Percentiles rank a stretch among this genome's conserved stretches.
phyloP scores from a whole-genome alignment of 177 flowering plant species.

The Vitis hybrid region DNA sequence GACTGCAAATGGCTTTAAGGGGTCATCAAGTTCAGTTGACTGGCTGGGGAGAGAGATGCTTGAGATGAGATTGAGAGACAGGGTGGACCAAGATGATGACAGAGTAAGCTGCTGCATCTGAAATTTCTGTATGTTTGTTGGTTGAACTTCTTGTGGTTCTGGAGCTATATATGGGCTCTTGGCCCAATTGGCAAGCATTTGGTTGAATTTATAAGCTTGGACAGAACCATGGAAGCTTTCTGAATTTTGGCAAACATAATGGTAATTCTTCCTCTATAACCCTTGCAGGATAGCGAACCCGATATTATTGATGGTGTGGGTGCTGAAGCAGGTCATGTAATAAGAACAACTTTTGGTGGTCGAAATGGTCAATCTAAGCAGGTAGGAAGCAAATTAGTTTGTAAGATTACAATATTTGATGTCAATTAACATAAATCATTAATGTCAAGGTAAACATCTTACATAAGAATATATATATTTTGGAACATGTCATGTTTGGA shows the following conservation, averaged over 20 bases:
- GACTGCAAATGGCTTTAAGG: constrained; percentile 58
- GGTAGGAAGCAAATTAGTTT: constrained; percentile 37
- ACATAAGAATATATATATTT: constrained; percentile 2
- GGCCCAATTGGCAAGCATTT: too few species aligned
- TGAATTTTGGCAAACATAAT: not conserved
- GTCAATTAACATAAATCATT: too few species aligned
- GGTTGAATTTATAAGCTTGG: not conserved
- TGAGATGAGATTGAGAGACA: constrained; percentile 83
- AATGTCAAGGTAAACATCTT: not conserved
- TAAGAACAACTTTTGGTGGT: constrained; percentile 80
- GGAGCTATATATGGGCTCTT: not conserved
- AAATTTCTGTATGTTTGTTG: not conserved
- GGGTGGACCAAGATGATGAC: constrained; percentile 69
- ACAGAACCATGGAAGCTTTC: not conserved
- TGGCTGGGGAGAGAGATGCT: constrained; percentile 92
- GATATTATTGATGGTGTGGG: constrained; percentile 90
- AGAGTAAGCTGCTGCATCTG: constrained; percentile 42
- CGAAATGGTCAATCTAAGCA: constrained; percentile 89
- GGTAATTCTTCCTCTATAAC: not conserved
- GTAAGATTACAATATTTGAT: not conserved
- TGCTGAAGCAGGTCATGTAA: constrained; percentile 87
- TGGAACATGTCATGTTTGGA: constrained; percentile 6
- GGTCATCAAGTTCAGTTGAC: constrained; percentile 84
- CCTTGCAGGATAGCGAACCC: constrained; percentile 83
- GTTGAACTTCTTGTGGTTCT: not conserved